These are phyloP conservation scores for Leccinum longicurvipes DNA, from an alignment of 768 basidiomycete species.

Conservation along the genomic window DNA sequence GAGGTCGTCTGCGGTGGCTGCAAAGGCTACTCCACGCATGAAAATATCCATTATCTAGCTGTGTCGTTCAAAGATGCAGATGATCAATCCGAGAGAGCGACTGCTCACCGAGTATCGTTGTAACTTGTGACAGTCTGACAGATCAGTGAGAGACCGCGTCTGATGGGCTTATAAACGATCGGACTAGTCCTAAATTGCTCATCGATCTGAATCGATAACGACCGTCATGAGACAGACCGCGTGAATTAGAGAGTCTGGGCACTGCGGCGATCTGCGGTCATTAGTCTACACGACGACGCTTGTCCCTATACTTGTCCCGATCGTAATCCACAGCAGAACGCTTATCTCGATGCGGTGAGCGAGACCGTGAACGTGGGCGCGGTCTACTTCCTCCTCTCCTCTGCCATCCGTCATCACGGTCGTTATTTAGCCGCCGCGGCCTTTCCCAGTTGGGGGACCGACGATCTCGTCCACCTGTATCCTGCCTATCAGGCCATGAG, in stretches of 20 bases:
- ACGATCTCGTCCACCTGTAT: slow-evolving; percentile 21
- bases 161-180: slow-evolving; percentile 15
- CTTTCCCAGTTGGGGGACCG: slow-evolving; percentile 23
- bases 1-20: slow-evolving; percentile 31
- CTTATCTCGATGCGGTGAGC: slow-evolving; percentile 30
- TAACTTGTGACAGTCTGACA: too few species aligned
- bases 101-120: slow-evolving; percentile 19
- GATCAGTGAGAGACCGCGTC: slow-evolving; percentile 1
- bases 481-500: slow-evolving; percentile 37
- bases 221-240: background rate
- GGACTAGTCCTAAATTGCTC: background rate
- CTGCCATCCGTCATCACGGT: slow-evolving; percentile 17
- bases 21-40: slow-evolving; percentile 29
- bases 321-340: slow-evolving; percentile 28
- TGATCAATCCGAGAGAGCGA: background rate
- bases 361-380: slow-evolving; percentile 32
- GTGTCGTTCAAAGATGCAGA: background rate
- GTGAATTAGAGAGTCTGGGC: background rate
- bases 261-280: slow-evolving; percentile 12
- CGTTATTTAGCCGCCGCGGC: slow-evolving; percentile 24
- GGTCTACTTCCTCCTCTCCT: slow-evolving; percentile 19
- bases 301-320: slow-evolving; percentile 41
- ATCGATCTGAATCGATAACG: slow-evolving; percentile 16
- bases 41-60: slow-evolving; percentile 33
- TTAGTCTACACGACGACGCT: slow-evolving; percentile 57